Conservation (phyloP, 129 eudicot species). For the Flaveria robusta region DNA sequence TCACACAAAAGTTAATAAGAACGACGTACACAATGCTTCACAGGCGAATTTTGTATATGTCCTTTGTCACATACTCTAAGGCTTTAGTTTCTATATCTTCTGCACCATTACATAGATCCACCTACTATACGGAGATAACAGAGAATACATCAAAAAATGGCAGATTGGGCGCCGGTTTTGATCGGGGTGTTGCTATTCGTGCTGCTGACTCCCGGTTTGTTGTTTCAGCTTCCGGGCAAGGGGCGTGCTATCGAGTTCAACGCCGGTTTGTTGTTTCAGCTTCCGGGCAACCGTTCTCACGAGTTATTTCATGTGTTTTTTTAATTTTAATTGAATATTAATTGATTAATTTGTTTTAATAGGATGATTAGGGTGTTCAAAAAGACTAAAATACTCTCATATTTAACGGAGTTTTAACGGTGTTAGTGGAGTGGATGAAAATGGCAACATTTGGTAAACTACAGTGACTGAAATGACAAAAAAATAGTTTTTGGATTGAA, state of each 20-base stretch:
- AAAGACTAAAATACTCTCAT: too few relatives aligned
- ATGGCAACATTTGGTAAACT: too few relatives aligned
- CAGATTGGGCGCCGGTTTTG: constrained; percentile 67
- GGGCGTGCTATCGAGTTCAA: constrained; percentile 55
- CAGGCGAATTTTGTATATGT: constrained; percentile 17
- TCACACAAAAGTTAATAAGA: constrained; percentile 29
- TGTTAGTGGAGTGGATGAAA: too few relatives aligned
- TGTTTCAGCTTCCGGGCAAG: constrained; percentile 64
- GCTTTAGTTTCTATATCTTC: constrained; percentile 31
- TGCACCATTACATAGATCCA: constrained; percentile 9
- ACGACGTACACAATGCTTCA: constrained; percentile 30
- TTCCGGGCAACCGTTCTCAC: too few relatives aligned
- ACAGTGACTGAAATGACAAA: too few relatives aligned
- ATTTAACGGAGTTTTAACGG: too few relatives aligned
- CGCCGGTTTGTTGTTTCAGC: too few relatives aligned
- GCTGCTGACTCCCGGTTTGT: constrained; percentile 55
- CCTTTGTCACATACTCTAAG: constrained; percentile 29
- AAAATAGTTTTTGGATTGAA: too few relatives aligned
- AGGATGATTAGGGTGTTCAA: too few relatives aligned
- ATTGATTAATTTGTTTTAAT: too few relatives aligned
- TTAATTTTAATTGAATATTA: too few relatives aligned
- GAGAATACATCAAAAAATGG: constrained; percentile 34
- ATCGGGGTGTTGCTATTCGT: constrained; percentile 61
- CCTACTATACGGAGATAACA: not conserved
- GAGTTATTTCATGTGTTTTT: too few relatives aligned